Conservation (phyloP, 352 stramenopile genomes). For the Globisporangium viniferum region DNA sequence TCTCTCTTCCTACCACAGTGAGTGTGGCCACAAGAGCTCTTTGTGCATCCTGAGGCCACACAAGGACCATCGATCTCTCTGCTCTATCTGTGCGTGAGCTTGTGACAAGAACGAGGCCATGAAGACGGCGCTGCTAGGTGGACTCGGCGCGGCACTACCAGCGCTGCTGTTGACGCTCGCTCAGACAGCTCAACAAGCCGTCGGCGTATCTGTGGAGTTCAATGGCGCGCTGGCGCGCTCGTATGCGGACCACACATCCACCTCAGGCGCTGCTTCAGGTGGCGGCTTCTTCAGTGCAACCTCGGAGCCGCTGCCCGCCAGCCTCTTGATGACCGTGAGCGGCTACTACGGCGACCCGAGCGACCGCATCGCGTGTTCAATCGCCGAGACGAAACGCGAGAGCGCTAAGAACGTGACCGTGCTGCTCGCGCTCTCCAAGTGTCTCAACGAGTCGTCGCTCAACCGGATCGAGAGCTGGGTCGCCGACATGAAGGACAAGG, state of each 20-base stretch:
- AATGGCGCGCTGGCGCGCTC: conserved; percentile 10
- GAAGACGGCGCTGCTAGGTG: not conserved
- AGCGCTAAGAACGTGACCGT: conserved; percentile 26
- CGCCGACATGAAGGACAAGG: conserved; percentile 12
- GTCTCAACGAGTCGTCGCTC: conserved; percentile 40
- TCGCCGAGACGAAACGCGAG: conserved; percentile 13
- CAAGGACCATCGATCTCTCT: too few relatives aligned
- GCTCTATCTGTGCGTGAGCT: too few relatives aligned
- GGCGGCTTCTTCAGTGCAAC: not conserved
- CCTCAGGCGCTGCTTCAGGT: not conserved
- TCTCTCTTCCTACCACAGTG: not conserved
- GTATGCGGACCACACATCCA: conserved; percentile 3
- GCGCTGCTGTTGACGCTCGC: conserved; percentile 3
- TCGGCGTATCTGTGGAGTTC: conserved; percentile 5
- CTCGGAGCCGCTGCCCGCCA: conserved; percentile 8
- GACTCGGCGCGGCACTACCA: not conserved
- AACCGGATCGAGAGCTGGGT: conserved; percentile 48
- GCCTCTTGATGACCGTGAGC: conserved; percentile 10
- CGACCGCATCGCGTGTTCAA: conserved; percentile 10
- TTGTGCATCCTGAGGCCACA: not conserved
- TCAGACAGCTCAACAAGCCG: too few relatives aligned
- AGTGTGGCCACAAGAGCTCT: not conserved
- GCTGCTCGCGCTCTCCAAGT: conserved; percentile 67
- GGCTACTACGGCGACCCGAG: conserved; percentile 15
- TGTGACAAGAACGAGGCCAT: not conserved